These are phyloP conservation scores for Coniochaeta ligniaria DNA, from an alignment of 2,329 filamentous ascomycete species.

Conservation along the genomic window DNA sequence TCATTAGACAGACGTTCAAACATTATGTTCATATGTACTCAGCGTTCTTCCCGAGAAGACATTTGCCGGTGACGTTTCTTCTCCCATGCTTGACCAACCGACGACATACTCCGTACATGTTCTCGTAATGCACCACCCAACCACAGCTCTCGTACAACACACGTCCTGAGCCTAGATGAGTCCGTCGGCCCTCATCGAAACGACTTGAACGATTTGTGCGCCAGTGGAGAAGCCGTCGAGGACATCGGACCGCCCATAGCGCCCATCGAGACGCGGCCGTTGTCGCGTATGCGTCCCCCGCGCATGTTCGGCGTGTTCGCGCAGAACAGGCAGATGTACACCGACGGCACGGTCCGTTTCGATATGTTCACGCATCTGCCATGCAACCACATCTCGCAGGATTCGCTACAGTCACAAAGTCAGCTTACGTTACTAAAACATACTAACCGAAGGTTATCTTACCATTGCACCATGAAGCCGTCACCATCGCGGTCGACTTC, in stretches of 20 bases:
- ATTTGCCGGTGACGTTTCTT: not conserved
- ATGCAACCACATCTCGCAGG: slow-evolving; percentile 59
- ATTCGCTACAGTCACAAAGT: slow-evolving; percentile 36
- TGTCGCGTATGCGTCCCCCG: slow-evolving; percentile 38
- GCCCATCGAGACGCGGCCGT: slow-evolving; percentile 23
- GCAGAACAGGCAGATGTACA: slow-evolving; percentile 60
- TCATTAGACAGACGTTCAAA: slow-evolving; percentile 9
- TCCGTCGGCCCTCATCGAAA: slow-evolving; percentile 27
- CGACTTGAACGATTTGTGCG: slow-evolving; percentile 36
- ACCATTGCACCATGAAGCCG: slow-evolving; percentile 59
- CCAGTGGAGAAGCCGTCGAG: slow-evolving; percentile 28
- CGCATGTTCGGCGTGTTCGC: slow-evolving; percentile 50
- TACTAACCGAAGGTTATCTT: slow-evolving; percentile 17
- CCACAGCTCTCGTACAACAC: too few species aligned
- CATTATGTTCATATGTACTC: not conserved
- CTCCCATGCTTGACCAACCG: not conserved
- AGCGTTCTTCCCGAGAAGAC: slow-evolving; percentile 1
- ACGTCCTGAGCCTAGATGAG: too few species aligned
- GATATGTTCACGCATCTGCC: slow-evolving; percentile 56
- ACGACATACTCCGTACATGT: not conserved
- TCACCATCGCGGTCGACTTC: slow-evolving; percentile 35
- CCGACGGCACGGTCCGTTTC: slow-evolving; percentile 45
- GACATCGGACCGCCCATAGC: slow-evolving; percentile 13
- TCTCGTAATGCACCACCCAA: too few species aligned
- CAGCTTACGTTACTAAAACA: not conserved